Evolutionary conservation across 2,329 filamentous ascomycete species (phyloP), one percentile per base, ranked within the genome.

Genomic region (Cercospora sp.): DNA sequence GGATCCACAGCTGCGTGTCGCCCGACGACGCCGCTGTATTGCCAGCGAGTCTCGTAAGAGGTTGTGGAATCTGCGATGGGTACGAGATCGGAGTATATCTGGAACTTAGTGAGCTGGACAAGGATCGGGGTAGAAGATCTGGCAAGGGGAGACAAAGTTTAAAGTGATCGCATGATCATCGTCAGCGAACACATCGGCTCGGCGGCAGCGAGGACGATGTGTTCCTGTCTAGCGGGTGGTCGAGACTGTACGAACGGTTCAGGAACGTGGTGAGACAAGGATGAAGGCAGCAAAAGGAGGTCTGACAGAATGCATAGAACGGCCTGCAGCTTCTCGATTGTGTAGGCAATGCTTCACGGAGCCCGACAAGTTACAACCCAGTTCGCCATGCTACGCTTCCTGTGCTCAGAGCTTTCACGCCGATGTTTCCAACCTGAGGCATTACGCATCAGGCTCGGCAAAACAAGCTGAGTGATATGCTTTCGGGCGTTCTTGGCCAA

Each of bases 81-180:
- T 58, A 64, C 62, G 62, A 57, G 51, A 51, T 53, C 62, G 62
- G 62, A 58, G 62, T 64, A 64, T 39, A 39, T 64, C 62, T 64
- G 62, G 51, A 26, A 45, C 48, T 39, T 18, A 42, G 31, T 23
- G 51, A 55, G 45, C 20, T 42, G 26, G 20, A 23, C 62, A 64
- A 16, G 62, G 51, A 58, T 53, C 28, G 16, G 51, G 51, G 51
- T 64, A 26, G 20, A 10, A 33, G 51, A 31, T 26, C 51, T 18
- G 39, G 30, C 18, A 10, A 59, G 31, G 18, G 36, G 33, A 20
- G 45, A 20, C 48, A 64, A 36, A 53, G 33, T 64, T 26, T 62
- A 26, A 28, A 7, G 3, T 2, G 16, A 23, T 48, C 33, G 48
- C 48, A 53, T 53, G 48, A 48, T 53, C 18, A 53, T 16, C 36